Conservation (phyloP, 495 filamentous ascomycete genomes). For the Aspergillus cristatus region DNA sequence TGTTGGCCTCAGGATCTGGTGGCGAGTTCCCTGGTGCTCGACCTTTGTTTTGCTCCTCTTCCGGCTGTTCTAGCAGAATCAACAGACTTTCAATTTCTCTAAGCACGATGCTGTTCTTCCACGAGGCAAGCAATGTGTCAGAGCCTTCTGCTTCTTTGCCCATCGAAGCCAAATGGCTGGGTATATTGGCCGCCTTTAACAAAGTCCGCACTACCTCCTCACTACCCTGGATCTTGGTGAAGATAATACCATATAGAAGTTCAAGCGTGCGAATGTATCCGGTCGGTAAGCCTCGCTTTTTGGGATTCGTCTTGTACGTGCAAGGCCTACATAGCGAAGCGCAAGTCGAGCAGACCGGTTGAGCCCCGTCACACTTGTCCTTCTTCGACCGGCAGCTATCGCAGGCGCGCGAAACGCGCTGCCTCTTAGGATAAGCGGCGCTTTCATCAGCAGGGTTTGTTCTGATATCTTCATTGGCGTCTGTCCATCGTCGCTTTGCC, state of each 20-base stretch:
- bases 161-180: slow-evolving; percentile 33
- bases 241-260: slow-evolving; percentile 32
- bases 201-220: slow-evolving; percentile 36
- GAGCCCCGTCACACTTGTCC: slow-evolving; percentile 58
- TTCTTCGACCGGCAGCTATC: slow-evolving; percentile 57
- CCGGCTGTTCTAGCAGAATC: slow-evolving; percentile 33
- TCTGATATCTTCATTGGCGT: slow-evolving; percentile 23
- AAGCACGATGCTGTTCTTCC: slow-evolving; percentile 45
- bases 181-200: slow-evolving; percentile 30
- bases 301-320: slow-evolving; percentile 58
- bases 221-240: slow-evolving; percentile 33
- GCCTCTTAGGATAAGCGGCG: slow-evolving; percentile 26
- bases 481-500: slow-evolving; percentile 27
- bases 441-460: slow-evolving; percentile 19
- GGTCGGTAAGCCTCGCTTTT: slow-evolving; percentile 52
- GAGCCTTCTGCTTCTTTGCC: slow-evolving; percentile 36
- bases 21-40: slow-evolving; percentile 22
- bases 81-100: slow-evolving; percentile 45
- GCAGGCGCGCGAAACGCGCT: slow-evolving; percentile 55
- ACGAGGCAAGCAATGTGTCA: slow-evolving; percentile 40
- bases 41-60: slow-evolving; percentile 24
- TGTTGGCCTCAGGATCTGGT: slow-evolving; percentile 23
- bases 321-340: slow-evolving; percentile 49
- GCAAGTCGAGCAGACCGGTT: slow-evolving; percentile 56
- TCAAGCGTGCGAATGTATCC: slow-evolving; percentile 36